Evolutionary conservation across 2,329 filamentous ascomycete genomes (phyloP).

Genomic region (Gremmenia infestans): DNA sequence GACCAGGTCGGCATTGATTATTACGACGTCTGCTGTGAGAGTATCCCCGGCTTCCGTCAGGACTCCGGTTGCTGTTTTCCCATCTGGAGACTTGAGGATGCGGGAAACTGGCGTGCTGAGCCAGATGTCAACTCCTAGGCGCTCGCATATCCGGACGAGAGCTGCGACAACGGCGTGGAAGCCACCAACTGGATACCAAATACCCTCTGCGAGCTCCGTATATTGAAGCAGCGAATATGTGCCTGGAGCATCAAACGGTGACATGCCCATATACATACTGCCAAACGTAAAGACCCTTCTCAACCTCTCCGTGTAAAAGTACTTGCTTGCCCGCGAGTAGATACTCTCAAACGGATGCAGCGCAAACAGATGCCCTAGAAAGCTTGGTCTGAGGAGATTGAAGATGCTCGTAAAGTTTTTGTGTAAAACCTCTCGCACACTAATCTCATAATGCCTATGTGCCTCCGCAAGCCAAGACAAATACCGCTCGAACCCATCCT

Average conservation of each 20-base stretch:
- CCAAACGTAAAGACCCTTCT: conserved; percentile 70
- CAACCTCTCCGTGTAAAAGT: conserved; percentile 66
- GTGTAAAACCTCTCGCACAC: conserved; percentile 58
- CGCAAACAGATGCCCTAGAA: conserved; percentile 52
- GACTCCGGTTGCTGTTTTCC: conserved; percentile 53
- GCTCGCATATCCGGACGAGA: conserved; percentile 57
- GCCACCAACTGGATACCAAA: conserved; percentile 69
- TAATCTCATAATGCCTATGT: conserved; percentile 66
- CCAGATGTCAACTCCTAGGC: conserved; percentile 57
- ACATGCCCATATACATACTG: conserved; percentile 83
- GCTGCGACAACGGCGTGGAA: conserved; percentile 63
- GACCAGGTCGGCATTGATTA: conserved; percentile 69
- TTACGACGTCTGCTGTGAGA: conserved; percentile 59
- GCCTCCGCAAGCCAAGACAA: conserved; percentile 61
- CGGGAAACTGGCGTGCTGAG: conserved; percentile 53
- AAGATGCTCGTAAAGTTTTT: conserved; percentile 60
- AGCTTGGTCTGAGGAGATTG: conserved; percentile 52
- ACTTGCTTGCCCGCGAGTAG: conserved; percentile 58
- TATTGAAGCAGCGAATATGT: conserved; percentile 73
- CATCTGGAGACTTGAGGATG: conserved; percentile 49
- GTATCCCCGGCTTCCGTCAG: conserved; percentile 51
- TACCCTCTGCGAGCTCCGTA: conserved; percentile 69
- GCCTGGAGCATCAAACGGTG: conserved; percentile 68
- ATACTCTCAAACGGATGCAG: conserved; percentile 70
- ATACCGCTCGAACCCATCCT: conserved; percentile 65